Percentiles rank a stretch among this genome's conserved stretches.
phyloP scores from a whole-genome alignment of 2,329 filamentous ascomycete species.

The Colletotrichum agaves region DNA sequence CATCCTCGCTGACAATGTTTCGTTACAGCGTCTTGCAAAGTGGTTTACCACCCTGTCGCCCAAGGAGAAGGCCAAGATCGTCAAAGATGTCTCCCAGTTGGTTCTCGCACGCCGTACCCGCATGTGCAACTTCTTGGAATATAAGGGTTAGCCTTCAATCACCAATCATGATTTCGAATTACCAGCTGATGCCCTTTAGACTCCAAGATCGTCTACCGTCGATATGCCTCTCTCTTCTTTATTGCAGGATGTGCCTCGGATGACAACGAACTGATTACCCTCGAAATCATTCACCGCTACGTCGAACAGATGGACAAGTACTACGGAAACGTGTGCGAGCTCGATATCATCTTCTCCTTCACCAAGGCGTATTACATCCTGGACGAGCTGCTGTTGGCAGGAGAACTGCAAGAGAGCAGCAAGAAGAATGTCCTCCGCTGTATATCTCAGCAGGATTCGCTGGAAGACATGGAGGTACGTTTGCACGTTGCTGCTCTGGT shows the following conservation, averaged over 20 bases:
- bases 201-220: conserved; percentile 97
- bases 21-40: conserved; percentile 88
- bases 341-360: conserved; percentile 99
- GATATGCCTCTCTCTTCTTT: conserved; percentile 99
- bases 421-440: conserved; percentile 98
- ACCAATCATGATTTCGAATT: neutral
- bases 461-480: conserved; percentile 99
- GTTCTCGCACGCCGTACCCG: conserved; percentile 94
- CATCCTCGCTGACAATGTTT: neutral
- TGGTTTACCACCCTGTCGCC: conserved; percentile 99
- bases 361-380: conserved; percentile 99
- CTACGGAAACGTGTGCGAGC: conserved; percentile 99
- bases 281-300: conserved; percentile 98
- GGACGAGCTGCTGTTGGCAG: conserved; percentile 93
- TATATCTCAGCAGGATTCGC: conserved; percentile 95
- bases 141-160: conserved; percentile 77
- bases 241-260: conserved; percentile 97
- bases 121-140: conserved; percentile 99
- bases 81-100: conserved; percentile 98
- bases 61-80: conserved; percentile 99
- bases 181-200: conserved; percentile 63
- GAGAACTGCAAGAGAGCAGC: conserved; percentile 98
- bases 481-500: conserved; percentile 5
- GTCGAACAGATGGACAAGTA: conserved; percentile 99
- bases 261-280: conserved; percentile 97